phyloP scores from a whole-genome alignment of 768 basidiomycete genomes.

The Hydnum rufescens region DNA sequence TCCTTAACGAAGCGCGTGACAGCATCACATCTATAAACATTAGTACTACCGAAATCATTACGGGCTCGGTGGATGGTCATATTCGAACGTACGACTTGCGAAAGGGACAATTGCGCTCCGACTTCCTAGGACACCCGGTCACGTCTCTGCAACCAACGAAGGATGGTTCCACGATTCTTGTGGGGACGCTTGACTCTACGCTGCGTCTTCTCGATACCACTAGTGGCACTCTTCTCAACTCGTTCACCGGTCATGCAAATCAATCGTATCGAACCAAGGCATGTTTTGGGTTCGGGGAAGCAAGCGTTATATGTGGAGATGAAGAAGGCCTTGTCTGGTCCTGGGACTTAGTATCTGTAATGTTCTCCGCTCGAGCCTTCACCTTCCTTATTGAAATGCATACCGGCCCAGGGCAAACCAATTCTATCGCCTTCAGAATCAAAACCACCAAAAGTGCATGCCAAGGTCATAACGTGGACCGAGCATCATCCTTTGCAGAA shows the following conservation, averaged over 20 bases:
- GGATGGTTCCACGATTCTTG: conserved; percentile 63
- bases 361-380: conserved; percentile 14
- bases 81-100: conserved; percentile 89
- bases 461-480: conserved; percentile 77
- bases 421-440: too few species aligned
- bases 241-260: conserved; percentile 62
- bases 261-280: conserved; percentile 58
- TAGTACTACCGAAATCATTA: conserved; percentile 40
- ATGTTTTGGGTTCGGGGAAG: conserved; percentile 70
- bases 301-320: conserved; percentile 67
- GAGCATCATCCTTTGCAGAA: conserved; percentile 72
- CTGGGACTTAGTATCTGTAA: conserved; percentile 87
- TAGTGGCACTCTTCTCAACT: conserved; percentile 69
- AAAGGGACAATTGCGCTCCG: conserved; percentile 73
- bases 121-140: conserved; percentile 81
- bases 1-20: conserved; percentile 74
- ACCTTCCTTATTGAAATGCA: conserved; percentile 1
- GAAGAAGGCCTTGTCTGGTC: conserved; percentile 78
- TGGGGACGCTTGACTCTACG: conserved; percentile 66
- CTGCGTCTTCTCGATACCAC: conserved; percentile 69
- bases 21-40: conserved; percentile 65
- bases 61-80: conserved; percentile 82
- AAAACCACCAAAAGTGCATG: conserved; percentile 61
- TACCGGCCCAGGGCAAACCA: conserved; percentile 37
- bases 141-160: conserved; percentile 63